These are phyloP conservation scores for Eutrema japonicum DNA, from an alignment of 345 rosid species.

Conservation along the genomic window DNA sequence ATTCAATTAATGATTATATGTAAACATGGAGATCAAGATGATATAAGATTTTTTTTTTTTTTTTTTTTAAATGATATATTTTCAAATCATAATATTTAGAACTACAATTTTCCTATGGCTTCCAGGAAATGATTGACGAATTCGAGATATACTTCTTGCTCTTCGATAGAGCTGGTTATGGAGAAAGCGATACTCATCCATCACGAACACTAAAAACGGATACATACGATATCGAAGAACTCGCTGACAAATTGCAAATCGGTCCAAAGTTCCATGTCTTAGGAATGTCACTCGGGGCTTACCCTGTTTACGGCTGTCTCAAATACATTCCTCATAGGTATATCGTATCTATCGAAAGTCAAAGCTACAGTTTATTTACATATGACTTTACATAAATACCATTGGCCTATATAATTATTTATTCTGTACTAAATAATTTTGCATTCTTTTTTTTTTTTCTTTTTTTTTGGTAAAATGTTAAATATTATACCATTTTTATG, in stretches of 20 bases:
- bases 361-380: neutral
- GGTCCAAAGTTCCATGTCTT: conserved; percentile 72
- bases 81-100: neutral
- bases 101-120: neutral
- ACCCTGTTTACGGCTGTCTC: conserved; percentile 69
- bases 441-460: no score
- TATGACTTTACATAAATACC: neutral
- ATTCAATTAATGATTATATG: neutral
- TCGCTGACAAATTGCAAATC: conserved; percentile 76
- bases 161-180: conserved; percentile 92
- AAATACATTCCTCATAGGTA: conserved; percentile 79
- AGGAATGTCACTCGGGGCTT: conserved; percentile 84
- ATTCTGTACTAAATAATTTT: no score
- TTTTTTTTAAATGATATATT: neutral
- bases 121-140: conserved; percentile 73
- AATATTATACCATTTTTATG: no score
- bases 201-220: conserved; percentile 68
- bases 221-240: conserved; percentile 76
- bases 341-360: neutral
- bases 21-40: neutral
- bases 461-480: no score
- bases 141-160: conserved; percentile 60
- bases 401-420: neutral
- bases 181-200: conserved; percentile 84
- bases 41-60: neutral